These are phyloP conservation scores for Whalleya microplaca DNA, from an alignment of 2,329 filamentous ascomycete genomes.

Conservation along the genomic window DNA sequence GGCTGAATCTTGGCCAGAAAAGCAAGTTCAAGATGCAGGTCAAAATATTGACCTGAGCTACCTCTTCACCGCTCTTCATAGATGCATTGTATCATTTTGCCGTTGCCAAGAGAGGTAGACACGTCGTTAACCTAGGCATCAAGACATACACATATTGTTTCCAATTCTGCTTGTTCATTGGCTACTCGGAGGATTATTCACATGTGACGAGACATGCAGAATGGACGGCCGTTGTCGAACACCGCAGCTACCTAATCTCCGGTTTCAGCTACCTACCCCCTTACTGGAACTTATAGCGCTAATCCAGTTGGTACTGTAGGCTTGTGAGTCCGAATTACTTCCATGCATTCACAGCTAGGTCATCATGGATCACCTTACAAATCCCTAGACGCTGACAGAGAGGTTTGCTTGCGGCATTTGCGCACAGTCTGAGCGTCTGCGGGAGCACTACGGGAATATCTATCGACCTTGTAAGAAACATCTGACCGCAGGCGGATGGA, in stretches of 20 bases:
- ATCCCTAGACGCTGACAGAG: constrained; percentile 6
- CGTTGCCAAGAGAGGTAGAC: constrained; percentile 3
- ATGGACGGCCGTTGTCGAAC: constrained; percentile 9
- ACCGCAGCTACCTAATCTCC: background rate
- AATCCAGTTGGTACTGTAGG: background rate
- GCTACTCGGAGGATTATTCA: constrained; percentile 2
- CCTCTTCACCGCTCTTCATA: constrained; percentile 20
- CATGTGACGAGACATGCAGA: constrained; percentile 20
- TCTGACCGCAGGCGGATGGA: constrained; percentile 14
- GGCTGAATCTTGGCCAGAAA: constrained; percentile 16
- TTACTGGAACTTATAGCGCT: constrained; percentile 1
- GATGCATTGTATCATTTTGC: constrained; percentile 2
- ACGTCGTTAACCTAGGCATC: constrained; percentile 8
- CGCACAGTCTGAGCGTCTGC: constrained; percentile 5
- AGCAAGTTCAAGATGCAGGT: constrained; percentile 14
- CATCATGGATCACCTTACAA: constrained; percentile 3
- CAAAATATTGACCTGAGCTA: constrained; percentile 4
- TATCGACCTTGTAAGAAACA: constrained; percentile 7
- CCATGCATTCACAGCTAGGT: background rate
- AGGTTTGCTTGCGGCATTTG: background rate
- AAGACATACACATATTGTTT: constrained; percentile 8
- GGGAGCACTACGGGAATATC: constrained; percentile 12
- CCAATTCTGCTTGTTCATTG: constrained; percentile 4
- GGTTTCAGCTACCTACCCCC: background rate
- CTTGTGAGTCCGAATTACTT: background rate